phyloP scores from a whole-genome alignment of 2,329 filamentous ascomycete species.

The Diaporthe vexans region DNA sequence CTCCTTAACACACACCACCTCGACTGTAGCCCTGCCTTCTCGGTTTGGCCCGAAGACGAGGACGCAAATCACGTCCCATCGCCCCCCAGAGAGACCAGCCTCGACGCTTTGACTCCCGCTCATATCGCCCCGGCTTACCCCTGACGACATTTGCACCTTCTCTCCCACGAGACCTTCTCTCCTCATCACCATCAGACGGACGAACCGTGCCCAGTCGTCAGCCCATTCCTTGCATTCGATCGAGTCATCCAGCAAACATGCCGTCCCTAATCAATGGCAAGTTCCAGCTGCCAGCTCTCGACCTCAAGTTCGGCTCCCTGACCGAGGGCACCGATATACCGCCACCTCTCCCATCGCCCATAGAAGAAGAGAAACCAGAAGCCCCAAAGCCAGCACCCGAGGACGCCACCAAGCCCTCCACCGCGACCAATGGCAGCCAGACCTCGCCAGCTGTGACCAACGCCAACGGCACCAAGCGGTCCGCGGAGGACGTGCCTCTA shows the following conservation, averaged over 20 bases:
- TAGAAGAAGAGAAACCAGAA: conserved; percentile 61
- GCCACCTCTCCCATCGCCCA: conserved; percentile 68
- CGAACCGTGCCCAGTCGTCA: conserved; percentile 4
- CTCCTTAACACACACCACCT: conserved; percentile 4
- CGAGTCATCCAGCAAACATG: conserved; percentile 44
- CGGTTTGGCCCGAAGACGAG: conserved; percentile 34
- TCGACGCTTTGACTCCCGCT: conserved; percentile 33
- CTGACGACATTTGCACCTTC: conserved; percentile 35
- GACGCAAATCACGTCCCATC: conserved; percentile 19
- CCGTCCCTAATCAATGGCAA: conserved; percentile 47
- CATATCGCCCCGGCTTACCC: conserved; percentile 34
- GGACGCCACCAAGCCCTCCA: conserved; percentile 42
- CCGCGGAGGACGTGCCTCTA: conserved; percentile 61
- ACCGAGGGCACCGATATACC: conserved; percentile 74
- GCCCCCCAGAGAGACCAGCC: not conserved
- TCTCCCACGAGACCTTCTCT: conserved; percentile 26
- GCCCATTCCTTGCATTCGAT: not conserved
- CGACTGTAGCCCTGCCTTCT: conserved; percentile 26
- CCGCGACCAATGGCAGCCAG: conserved; percentile 58
- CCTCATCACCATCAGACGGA: conserved; percentile 21
- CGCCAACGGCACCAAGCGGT: conserved; percentile 61
- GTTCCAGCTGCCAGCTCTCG: conserved; percentile 71
- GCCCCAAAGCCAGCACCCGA: conserved; percentile 45
- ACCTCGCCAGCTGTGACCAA: conserved; percentile 45
- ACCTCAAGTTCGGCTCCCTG: conserved; percentile 71